Percentiles rank a stretch among this genome's conserved stretches.
These are phyloP conservation scores for Licmophora abbreviata DNA, from an alignment of 108 stramenopile genomes.

Conservation along the genomic window DNA sequence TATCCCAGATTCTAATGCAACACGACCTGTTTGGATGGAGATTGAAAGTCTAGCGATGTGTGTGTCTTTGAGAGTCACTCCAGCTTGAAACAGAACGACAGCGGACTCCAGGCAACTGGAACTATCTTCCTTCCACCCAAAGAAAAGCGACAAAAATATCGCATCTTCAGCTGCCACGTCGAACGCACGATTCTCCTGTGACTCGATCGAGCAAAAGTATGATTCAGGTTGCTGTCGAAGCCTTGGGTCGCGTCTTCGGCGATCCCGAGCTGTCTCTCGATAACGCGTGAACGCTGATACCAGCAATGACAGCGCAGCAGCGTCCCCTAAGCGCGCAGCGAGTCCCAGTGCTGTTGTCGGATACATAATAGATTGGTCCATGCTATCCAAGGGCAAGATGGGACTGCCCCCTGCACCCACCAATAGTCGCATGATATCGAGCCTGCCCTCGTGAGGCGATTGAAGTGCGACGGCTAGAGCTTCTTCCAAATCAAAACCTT, in stretches of 20 bases:
- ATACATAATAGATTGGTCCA: neutral
- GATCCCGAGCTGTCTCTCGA: constrained; percentile 2
- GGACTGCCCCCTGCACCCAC: constrained; percentile 41
- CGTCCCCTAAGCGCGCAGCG: constrained; percentile 7
- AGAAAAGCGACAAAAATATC: constrained; percentile 19
- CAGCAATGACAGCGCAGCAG: constrained; percentile 13
- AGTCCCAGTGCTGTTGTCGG: neutral
- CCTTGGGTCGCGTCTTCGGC: constrained; percentile 48
- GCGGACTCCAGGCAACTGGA: constrained; percentile 1
- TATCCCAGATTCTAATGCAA: constrained; percentile 3
- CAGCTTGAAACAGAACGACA: constrained; percentile 15
- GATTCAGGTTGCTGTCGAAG: constrained; percentile 53
- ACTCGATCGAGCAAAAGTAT: constrained; percentile 39
- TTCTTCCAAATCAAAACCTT: neutral
- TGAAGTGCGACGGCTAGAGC: constrained; percentile 1
- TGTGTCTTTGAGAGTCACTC: constrained; percentile 11
- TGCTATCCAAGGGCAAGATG: neutral
- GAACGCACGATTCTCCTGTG: constrained; percentile 21
- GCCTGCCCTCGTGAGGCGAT: neutral
- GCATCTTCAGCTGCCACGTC: constrained; percentile 16
- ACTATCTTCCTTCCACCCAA: constrained; percentile 2
- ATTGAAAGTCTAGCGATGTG: constrained; percentile 11
- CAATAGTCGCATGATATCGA: constrained; percentile 15
- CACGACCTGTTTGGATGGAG: constrained; percentile 1
- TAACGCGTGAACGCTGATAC: constrained; percentile 11